Evolutionary conservation across 148 eudicot species (phyloP).

Genomic region (Heliamphora exappendiculata): DNA sequence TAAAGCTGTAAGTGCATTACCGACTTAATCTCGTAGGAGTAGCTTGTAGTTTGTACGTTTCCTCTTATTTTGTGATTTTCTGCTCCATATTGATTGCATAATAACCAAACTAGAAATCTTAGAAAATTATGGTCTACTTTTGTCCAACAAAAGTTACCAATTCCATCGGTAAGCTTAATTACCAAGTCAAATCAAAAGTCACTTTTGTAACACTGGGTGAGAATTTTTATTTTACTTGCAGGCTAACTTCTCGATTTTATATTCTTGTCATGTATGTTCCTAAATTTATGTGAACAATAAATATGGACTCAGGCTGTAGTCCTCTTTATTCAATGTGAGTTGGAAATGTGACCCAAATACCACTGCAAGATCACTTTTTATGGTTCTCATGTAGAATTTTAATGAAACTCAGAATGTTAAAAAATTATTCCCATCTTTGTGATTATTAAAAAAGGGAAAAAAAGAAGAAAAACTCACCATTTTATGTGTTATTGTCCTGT

Average conservation of each 20-base stretch:
- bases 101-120: neutral
- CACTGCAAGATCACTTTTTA: neutral
- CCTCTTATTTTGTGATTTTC: neutral
- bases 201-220: neutral
- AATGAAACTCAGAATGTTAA: neutral
- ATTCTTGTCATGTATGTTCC: too few relatives aligned
- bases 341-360: neutral
- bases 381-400: neutral
- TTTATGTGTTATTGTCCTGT: neutral
- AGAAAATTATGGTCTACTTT: neutral
- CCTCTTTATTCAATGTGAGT: too few relatives aligned
- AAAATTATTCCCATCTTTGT: neutral
- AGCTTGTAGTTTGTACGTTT: neutral
- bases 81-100: neutral
- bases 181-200: neutral
- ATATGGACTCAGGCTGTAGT: too few relatives aligned
- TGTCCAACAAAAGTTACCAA: neutral
- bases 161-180: neutral
- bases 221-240: too few relatives aligned
- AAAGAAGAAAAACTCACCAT: too few relatives aligned
- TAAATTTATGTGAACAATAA: too few relatives aligned
- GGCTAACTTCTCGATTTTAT: too few relatives aligned
- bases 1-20: conserved; percentile 25
- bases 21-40: neutral
- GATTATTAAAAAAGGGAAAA: too few relatives aligned